phyloP scores from a whole-genome alignment of 2,329 filamentous ascomycete genomes.

The Aureobasidium uvarum region DNA sequence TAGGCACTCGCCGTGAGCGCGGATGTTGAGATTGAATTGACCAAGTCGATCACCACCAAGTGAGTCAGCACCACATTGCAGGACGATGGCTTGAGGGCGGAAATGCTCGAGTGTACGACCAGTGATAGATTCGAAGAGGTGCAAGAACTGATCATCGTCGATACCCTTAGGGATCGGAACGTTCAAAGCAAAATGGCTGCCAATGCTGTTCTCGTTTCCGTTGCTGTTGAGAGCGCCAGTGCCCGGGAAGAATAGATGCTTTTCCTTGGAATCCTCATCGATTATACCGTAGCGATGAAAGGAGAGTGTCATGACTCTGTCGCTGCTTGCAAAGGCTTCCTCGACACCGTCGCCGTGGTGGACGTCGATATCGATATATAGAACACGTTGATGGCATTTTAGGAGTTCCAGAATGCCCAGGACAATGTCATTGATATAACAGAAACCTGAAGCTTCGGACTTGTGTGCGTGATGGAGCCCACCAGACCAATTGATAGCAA shows the following conservation, averaged over 20 bases:
- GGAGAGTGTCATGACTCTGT: constrained; percentile 86
- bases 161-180: constrained; percentile 68
- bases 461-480: constrained; percentile 97
- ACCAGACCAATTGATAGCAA: constrained; percentile 96
- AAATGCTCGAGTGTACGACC: constrained; percentile 76
- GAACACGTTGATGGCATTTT: constrained; percentile 74
- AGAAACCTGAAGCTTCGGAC: constrained; percentile 90
- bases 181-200: constrained; percentile 67
- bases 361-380: constrained; percentile 94
- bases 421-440: constrained; percentile 99
- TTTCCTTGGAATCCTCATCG: constrained; percentile 56
- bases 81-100: constrained; percentile 83
- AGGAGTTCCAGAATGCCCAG: constrained; percentile 87
- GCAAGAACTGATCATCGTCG: constrained; percentile 72
- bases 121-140: constrained; percentile 80
- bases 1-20: constrained; percentile 89
- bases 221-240: constrained; percentile 66
- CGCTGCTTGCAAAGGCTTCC: constrained; percentile 85
- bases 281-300: constrained; percentile 86
- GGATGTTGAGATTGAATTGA: constrained; percentile 94
- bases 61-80: constrained; percentile 95
- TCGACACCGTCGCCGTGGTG: constrained; percentile 91
- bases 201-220: constrained; percentile 71
- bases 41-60: constrained; percentile 90
- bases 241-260: constrained; percentile 61